phyloP scores from a whole-genome alignment of 495 filamentous ascomycete species.

The Aspergillus cristatus region DNA sequence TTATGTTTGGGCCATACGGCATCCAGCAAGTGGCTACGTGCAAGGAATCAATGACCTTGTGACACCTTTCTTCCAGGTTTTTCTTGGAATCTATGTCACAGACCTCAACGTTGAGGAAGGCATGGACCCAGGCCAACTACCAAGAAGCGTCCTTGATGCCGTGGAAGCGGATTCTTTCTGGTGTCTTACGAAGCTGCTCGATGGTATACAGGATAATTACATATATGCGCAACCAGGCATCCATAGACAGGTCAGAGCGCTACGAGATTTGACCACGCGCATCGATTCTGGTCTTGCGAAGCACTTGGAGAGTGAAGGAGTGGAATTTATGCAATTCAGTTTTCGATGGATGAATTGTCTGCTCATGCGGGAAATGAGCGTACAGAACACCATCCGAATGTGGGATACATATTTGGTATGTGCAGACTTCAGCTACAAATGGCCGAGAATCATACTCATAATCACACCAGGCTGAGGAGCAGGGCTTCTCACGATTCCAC shows the following conservation, averaged over 20 bases:
- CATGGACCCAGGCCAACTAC: conserved; percentile 94
- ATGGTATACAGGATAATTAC: conserved; percentile 98
- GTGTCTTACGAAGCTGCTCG: conserved; percentile 92
- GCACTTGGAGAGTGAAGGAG: conserved; percentile 79
- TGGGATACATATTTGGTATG: conserved; percentile 98
- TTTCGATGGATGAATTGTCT: conserved; percentile 99
- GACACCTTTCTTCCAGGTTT: conserved; percentile 96
- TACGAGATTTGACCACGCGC: conserved; percentile 79
- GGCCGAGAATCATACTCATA: conserved; percentile 10
- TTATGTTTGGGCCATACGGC: conserved; percentile 95
- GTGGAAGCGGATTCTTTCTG: conserved; percentile 98
- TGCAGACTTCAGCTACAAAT: background rate
- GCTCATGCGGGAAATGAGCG: conserved; percentile 92
- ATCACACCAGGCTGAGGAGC: conserved; percentile 72
- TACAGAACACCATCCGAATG: conserved; percentile 94
- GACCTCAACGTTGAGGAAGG: conserved; percentile 85
- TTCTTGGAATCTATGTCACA: conserved; percentile 87
- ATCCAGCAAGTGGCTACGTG: conserved; percentile 95
- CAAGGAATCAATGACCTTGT: conserved; percentile 98
- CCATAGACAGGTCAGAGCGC: conserved; percentile 78
- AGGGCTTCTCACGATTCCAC: conserved; percentile 96
- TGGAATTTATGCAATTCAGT: conserved; percentile 98
- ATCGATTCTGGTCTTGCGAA: conserved; percentile 80
- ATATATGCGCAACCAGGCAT: conserved; percentile 96
- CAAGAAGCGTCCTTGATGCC: conserved; percentile 83